Evolutionary conservation across 2,329 filamentous ascomycete genomes (phyloP).

Genomic region (Pseudogymnoascus sp.): DNA sequence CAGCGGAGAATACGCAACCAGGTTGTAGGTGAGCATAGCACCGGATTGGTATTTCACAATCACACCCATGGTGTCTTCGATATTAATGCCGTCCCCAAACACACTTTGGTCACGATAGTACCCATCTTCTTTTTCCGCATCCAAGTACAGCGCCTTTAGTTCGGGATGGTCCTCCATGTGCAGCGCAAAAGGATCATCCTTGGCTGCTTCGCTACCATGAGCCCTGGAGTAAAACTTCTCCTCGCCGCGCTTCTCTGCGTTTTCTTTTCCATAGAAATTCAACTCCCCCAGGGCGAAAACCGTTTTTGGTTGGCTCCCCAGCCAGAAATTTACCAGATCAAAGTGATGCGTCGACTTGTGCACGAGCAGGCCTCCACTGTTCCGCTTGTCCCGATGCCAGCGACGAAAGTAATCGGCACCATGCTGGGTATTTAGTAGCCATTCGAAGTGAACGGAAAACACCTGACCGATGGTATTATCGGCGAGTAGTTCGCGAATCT

Average conservation of each 20-base stretch:
- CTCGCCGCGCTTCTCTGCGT: constrained; percentile 48
- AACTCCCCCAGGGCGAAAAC: constrained; percentile 53
- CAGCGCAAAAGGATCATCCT: constrained; percentile 50
- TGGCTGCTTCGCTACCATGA: constrained; percentile 43
- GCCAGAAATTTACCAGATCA: constrained; percentile 57
- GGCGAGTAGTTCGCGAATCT: constrained; percentile 46
- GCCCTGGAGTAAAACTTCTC: constrained; percentile 44
- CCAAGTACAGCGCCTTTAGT: constrained; percentile 52
- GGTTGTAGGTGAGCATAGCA: constrained; percentile 51
- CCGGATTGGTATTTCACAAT: constrained; percentile 50
- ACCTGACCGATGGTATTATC: constrained; percentile 50
- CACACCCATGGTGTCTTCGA: constrained; percentile 57
- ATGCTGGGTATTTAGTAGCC: constrained; percentile 55
- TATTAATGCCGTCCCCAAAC: constrained; percentile 56
- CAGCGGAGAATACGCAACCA: constrained; percentile 56
- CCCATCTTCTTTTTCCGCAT: constrained; percentile 55
- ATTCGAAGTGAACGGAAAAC: constrained; percentile 54
- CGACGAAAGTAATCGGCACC: constrained; percentile 57
- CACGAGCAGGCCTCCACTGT: constrained; percentile 51
- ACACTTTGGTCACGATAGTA: constrained; percentile 57
- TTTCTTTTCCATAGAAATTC: constrained; percentile 54
- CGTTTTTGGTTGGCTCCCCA: constrained; percentile 45
- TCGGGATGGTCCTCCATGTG: constrained; percentile 45
- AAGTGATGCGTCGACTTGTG: constrained; percentile 60
- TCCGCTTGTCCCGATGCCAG: constrained; percentile 55